These are phyloP conservation scores for Solanum hybrid DNA, from an alignment of 305 asterid species.

Conservation along the genomic window DNA sequence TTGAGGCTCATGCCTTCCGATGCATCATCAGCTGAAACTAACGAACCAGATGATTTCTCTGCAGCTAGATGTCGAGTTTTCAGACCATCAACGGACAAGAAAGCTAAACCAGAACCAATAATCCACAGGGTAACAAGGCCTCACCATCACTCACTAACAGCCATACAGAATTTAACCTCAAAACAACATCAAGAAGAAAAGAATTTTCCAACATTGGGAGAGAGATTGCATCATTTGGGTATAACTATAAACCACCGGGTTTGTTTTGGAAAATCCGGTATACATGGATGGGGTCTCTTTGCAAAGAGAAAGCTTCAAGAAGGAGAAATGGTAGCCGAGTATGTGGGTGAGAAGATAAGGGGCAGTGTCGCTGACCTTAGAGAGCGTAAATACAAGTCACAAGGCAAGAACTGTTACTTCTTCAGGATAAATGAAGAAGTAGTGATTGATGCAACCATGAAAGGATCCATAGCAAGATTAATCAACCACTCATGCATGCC, in stretches of 20 bases:
- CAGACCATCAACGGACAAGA: neutral
- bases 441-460: constrained; percentile 7
- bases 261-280: constrained; percentile 3
- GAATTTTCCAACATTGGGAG: neutral
- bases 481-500: constrained; percentile 7
- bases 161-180: neutral
- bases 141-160: neutral
- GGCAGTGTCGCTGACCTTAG: neutral
- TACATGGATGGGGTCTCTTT: constrained; percentile 9
- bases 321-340: constrained; percentile 5
- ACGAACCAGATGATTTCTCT: neutral
- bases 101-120: neutral
- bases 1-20: neutral
- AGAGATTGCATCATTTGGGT: neutral
- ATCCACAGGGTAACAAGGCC: neutral
- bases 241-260: neutral
- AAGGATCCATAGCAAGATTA: neutral
- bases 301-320: neutral
- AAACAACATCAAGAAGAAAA: neutral
- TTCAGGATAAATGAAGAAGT: neutral
- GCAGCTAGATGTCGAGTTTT: constrained; percentile 1
- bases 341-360: constrained; percentile 4
- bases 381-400: neutral
- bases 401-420: constrained; percentile 4
- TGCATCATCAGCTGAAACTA: neutral